phyloP scores from a whole-genome alignment of 495 filamentous ascomycete species.

The Lasiosphaeriaceae sp. region DNA sequence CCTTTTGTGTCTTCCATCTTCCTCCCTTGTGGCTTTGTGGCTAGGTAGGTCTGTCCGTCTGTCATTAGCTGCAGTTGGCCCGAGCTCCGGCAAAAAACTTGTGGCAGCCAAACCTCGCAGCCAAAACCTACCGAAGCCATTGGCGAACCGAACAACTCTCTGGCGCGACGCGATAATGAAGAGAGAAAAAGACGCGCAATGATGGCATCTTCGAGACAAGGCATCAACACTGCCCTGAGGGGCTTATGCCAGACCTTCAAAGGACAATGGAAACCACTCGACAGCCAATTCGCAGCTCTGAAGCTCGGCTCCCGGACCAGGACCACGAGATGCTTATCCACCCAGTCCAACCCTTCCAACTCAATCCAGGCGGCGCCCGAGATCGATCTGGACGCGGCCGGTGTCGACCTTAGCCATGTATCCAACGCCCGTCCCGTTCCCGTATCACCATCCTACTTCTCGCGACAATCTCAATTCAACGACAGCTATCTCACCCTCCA shows the following conservation, averaged over 20 bases:
- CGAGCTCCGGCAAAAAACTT: conserved; percentile 26
- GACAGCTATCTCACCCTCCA: conserved; percentile 76
- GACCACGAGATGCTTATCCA: conserved; percentile 19
- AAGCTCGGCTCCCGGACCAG: conserved; percentile 7
- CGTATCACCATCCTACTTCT: conserved; percentile 89
- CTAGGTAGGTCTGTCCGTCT: neutral
- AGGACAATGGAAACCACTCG: conserved; percentile 22
- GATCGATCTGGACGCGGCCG: conserved; percentile 11
- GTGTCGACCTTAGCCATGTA: neutral
- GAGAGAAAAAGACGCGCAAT: conserved; percentile 17
- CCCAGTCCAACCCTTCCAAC: conserved; percentile 5
- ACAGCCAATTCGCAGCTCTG: conserved; percentile 25
- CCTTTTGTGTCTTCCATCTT: too few relatives aligned
- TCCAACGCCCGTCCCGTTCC: conserved; percentile 68
- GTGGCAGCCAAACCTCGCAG: conserved; percentile 9
- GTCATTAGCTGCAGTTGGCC: neutral
- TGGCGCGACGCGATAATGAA: conserved; percentile 21
- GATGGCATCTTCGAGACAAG: conserved; percentile 29
- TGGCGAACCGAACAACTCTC: conserved; percentile 6
- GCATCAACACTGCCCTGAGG: conserved; percentile 22
- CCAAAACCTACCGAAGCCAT: neutral
- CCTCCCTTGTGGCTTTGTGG: neutral
- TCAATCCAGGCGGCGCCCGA: conserved; percentile 11
- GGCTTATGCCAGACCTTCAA: conserved; percentile 12
- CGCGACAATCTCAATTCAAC: conserved; percentile 75